Base-by-base conservation (phyloP, 1,284 basidiomycete species). In the Cryptococcus jaspeensis region DNA sequence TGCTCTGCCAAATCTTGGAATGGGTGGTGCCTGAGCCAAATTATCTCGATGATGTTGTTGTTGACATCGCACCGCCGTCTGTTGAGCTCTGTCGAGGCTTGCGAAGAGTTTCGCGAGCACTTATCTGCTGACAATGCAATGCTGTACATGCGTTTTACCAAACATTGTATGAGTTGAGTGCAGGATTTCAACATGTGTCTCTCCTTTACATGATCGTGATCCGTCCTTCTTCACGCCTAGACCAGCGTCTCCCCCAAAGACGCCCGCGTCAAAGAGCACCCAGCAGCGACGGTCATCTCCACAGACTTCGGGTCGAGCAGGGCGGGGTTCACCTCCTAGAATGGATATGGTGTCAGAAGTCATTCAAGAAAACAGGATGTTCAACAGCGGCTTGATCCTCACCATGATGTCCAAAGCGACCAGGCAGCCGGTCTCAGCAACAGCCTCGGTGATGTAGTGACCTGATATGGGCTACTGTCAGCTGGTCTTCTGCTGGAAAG, bases 241-340 rank as follows among this genome's bases (percentile, higher is more conserved):
- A 80, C 61, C 37, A 80, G 61, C 2, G 76, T 81, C 84, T 77
- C 77, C 85, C 95, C 95, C 59, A 99, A 80, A 5, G 95, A 93
- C 32, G 92, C 83, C 40, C 96, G 84, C 18, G 93, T 86, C 40
- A 99, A 82, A 35, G 92, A 96, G 75, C 94, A 94, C 1, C 95
- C 96, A 22, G 98, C 87, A 23, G 90, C 87, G 43, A 99, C 87
- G 0, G 96, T 99, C 79, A 94, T 87, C 67, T 86, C 79, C 11
- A 88, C 91, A 37, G 87, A 87, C 39, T 80, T 82, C 37, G 81
- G 81, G 67, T 92, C 88, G 41, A 79, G 76, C 16, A 99, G 82
- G 1, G 89, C 88, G 8, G 96, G 96, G 79, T 99, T 99, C 61
- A 99, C 95, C 77, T 99, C 95, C 91, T 95, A 75, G 8, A 22